A percentile compares a stretch with the other conserved stretches of the same genome.
These are phyloP conservation scores for Ochetophila trinervis DNA, from an alignment of 306 rosid species.

Conservation along the genomic window DNA sequence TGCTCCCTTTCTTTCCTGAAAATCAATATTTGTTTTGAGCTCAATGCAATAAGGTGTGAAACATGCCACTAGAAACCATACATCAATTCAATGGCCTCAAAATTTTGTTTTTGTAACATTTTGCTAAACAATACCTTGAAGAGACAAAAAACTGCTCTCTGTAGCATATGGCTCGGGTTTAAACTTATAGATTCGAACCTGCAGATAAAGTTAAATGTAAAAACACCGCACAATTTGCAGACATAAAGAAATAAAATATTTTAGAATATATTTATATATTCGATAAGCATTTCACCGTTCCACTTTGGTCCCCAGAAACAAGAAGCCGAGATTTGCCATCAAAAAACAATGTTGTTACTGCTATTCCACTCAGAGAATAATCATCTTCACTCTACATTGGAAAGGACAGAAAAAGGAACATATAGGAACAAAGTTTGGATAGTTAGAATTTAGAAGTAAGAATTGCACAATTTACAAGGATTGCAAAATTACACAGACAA, in stretches of 20 bases:
- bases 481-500: background rate
- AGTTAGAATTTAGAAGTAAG: background rate
- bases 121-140: conserved; percentile 51
- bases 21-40: conserved; percentile 13
- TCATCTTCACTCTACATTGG: conserved; percentile 74
- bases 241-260: conserved; percentile 1
- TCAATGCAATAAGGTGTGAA: conserved; percentile 11
- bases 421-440: no score
- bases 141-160: conserved; percentile 60
- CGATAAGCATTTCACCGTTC: conserved; percentile 55
- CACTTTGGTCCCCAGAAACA: conserved; percentile 87
- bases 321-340: conserved; percentile 49
- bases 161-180: conserved; percentile 71
- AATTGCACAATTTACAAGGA: background rate
- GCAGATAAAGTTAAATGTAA: conserved; percentile 19
- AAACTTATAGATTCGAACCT: conserved; percentile 78
- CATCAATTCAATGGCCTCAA: conserved; percentile 17
- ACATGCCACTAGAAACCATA: background rate
- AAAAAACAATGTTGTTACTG: conserved; percentile 67
- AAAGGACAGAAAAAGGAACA: background rate
- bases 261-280: background rate
- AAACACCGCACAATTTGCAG: conserved; percentile 6
- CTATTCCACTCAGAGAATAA: conserved; percentile 63
- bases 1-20: conserved; percentile 80
- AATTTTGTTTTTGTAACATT: conserved; percentile 2